Conservation (phyloP, 441 rosid genomes). For the Erodium trifolium region DNA sequence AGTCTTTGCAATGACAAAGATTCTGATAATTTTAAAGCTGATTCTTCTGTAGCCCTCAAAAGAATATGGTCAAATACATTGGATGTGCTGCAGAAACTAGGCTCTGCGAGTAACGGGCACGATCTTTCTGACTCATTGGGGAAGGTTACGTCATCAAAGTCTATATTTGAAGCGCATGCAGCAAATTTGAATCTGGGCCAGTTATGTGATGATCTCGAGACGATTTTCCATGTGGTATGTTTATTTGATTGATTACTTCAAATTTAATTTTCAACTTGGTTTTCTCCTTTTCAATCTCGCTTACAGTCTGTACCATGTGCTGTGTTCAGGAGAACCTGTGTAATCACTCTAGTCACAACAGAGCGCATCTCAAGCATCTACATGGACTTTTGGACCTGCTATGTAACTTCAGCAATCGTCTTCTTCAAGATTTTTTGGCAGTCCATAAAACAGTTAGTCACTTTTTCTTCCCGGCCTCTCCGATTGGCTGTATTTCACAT, state of each 20-base stretch:
- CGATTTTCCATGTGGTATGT: conserved; percentile 52
- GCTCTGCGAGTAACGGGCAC: conserved; percentile 27
- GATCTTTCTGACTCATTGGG: conserved; percentile 29
- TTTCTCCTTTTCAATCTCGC: conserved; percentile 9
- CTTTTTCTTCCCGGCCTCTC: not conserved
- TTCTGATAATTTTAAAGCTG: conserved; percentile 30
- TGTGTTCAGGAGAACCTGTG: conserved; percentile 53
- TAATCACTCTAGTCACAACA: conserved; percentile 27
- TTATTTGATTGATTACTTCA: conserved; percentile 12
- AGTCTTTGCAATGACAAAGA: conserved; percentile 12
- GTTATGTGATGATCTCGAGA: conserved; percentile 44
- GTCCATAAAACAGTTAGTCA: conserved; percentile 61
- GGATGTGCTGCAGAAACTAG: conserved; percentile 40
- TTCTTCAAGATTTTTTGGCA: conserved; percentile 65
- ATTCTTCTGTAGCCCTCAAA: conserved; percentile 36
- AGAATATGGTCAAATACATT: conserved; percentile 31
- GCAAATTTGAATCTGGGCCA: conserved; percentile 41
- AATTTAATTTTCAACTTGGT: not conserved
- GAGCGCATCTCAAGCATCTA: conserved; percentile 40
- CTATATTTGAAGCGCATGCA: conserved; percentile 40
- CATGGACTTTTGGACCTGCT: conserved; percentile 44
- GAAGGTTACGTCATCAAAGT: conserved; percentile 60
- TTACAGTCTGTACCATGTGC: conserved; percentile 15
- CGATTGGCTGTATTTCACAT: not conserved
- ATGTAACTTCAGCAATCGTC: conserved; percentile 47